phyloP scores from a whole-genome alignment of 768 basidiomycete species.

The Hericium coralloides region DNA sequence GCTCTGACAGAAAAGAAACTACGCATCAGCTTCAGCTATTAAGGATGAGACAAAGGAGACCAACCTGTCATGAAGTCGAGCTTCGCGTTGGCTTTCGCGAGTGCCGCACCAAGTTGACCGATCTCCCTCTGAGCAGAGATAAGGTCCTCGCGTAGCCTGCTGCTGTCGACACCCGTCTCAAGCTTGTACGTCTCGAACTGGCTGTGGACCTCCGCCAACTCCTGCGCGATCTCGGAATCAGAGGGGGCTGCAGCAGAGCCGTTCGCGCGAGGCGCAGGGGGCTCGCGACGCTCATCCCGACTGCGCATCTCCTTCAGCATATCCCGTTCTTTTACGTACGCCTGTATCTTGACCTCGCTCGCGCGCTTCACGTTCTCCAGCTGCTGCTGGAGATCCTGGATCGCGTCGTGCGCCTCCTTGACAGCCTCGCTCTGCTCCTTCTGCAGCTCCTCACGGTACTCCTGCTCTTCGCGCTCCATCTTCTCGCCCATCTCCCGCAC shows the following conservation, averaged over 20 bases:
- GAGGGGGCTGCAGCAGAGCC: background rate
- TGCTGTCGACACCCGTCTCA: constrained; percentile 76
- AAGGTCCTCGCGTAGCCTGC: constrained; percentile 64
- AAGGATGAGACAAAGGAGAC: constrained; percentile 14
- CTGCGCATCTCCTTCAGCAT: constrained; percentile 69
- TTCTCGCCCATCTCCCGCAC: constrained; percentile 74
- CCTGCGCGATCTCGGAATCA: constrained; percentile 37
- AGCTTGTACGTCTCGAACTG: constrained; percentile 75
- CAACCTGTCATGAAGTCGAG: constrained; percentile 69
- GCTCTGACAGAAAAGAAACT: constrained; percentile 46
- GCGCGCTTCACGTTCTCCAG: constrained; percentile 71
- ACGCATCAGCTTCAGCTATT: background rate
- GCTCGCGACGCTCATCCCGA: constrained; percentile 32
- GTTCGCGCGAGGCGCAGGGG: background rate
- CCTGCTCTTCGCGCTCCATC: constrained; percentile 80
- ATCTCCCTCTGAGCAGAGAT: constrained; percentile 56
- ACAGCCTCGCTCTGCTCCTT: constrained; percentile 74
- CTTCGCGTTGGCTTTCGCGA: constrained; percentile 82
- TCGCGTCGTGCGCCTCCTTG: constrained; percentile 81
- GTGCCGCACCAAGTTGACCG: constrained; percentile 49
- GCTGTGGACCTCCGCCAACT: constrained; percentile 63
- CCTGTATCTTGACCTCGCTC: constrained; percentile 62
- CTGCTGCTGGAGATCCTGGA: constrained; percentile 68
- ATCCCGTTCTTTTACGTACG: constrained; percentile 83
- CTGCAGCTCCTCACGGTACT: constrained; percentile 61